These are phyloP conservation scores for Venturia effusa DNA, from an alignment of 2,329 filamentous ascomycete genomes.

Conservation along the genomic window DNA sequence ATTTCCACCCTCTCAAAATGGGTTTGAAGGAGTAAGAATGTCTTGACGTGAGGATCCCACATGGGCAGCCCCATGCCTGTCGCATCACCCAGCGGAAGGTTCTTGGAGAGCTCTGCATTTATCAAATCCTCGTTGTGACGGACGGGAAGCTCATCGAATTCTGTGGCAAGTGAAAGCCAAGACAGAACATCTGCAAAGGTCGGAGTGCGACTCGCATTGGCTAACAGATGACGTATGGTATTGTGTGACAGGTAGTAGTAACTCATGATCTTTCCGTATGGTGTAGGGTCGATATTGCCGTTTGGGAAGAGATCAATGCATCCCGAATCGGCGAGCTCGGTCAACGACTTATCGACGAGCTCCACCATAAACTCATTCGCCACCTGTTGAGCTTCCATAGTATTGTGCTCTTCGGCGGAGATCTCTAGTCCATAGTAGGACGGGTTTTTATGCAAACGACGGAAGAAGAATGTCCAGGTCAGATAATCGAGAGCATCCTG, in stretches of 20 bases:
- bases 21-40: constrained; percentile 85
- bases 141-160: constrained; percentile 96
- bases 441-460: constrained; percentile 92
- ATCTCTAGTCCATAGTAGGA: constrained; percentile 96
- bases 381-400: constrained; percentile 68
- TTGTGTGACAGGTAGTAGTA: constrained; percentile 96
- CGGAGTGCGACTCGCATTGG: constrained; percentile 62
- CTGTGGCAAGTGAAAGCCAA: constrained; percentile 88
- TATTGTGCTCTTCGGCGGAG: constrained; percentile 83
- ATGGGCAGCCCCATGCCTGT: constrained; percentile 68
- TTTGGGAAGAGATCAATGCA: constrained; percentile 78
- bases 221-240: constrained; percentile 77
- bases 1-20: constrained; percentile 89
- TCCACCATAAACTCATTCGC: constrained; percentile 94
- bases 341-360: constrained; percentile 78
- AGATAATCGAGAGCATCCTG: constrained; percentile 96
- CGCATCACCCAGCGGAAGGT: constrained; percentile 58
- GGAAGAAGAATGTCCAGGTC: constrained; percentile 99
- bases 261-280: constrained; percentile 95
- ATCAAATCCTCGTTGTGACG: constrained; percentile 97
- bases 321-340: constrained; percentile 69
- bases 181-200: constrained; percentile 72
- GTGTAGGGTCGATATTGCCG: constrained; percentile 80
- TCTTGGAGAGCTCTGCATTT: constrained; percentile 78
- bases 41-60: constrained; percentile 98